phyloP scores from a whole-genome alignment of 2,329 filamentous ascomycete genomes.

The Ramularia collo-cygni region DNA sequence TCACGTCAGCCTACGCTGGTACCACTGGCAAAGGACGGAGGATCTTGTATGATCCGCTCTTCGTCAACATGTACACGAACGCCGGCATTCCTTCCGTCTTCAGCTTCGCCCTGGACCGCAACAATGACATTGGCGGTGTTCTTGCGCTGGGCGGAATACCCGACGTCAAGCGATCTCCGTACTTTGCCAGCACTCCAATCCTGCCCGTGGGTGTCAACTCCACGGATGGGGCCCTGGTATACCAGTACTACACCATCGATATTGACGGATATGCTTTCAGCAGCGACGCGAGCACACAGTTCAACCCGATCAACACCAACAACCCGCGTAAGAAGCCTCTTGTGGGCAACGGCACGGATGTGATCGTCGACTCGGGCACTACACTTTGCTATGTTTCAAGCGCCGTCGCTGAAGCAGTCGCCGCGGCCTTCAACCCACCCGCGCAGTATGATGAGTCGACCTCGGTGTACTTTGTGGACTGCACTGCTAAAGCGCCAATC shows the following conservation, averaged over 20 bases:
- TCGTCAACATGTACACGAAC: slow-evolving; percentile 44
- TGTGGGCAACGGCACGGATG: slow-evolving; percentile 29
- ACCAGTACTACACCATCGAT: slow-evolving; percentile 35
- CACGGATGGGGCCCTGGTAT: slow-evolving; percentile 22
- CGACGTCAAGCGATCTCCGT: slow-evolving; percentile 32
- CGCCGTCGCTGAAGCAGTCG: slow-evolving; percentile 32
- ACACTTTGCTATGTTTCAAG: slow-evolving; percentile 36
- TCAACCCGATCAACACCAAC: slow-evolving; percentile 19
- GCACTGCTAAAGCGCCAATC: slow-evolving; percentile 35
- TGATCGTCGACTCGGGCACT: slow-evolving; percentile 42
- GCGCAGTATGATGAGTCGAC: slow-evolving; percentile 29
- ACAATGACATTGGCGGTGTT: slow-evolving; percentile 33
- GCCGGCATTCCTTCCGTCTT: slow-evolving; percentile 41
- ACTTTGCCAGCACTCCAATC: slow-evolving; percentile 33
- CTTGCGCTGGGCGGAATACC: slow-evolving; percentile 46
- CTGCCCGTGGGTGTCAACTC: slow-evolving; percentile 23
- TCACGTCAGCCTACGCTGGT: slow-evolving; percentile 39
- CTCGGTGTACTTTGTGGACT: slow-evolving; percentile 36
- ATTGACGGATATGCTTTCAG: slow-evolving; percentile 29
- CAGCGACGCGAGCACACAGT: slow-evolving; percentile 15
- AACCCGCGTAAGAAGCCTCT: slow-evolving; percentile 17
- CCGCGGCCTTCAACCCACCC: slow-evolving; percentile 38
- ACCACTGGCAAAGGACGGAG: slow-evolving; percentile 15
- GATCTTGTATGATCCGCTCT: slow-evolving; percentile 43
- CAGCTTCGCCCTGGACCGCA: slow-evolving; percentile 41